phyloP scores from a whole-genome alignment of 495 filamentous ascomycete genomes.

The Penicillium bialowiezense region DNA sequence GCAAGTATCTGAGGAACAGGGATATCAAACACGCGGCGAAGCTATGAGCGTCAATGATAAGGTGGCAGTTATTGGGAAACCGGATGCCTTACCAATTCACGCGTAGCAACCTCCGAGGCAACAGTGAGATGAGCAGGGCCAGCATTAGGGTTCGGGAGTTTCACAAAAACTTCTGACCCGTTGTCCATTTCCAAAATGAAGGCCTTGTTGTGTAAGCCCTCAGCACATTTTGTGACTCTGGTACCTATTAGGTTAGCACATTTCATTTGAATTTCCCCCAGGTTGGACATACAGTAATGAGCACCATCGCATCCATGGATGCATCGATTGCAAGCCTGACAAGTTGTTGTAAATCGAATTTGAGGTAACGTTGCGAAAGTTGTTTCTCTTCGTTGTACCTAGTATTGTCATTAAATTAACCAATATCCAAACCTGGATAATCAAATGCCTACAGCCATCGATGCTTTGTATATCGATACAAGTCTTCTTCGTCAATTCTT shows the following conservation, averaged over 20 bases:
- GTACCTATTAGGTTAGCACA: no score
- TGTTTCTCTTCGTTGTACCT: slow-evolving; percentile 35
- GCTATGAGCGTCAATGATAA: slow-evolving; percentile 16
- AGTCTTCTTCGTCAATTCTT: slow-evolving; percentile 22
- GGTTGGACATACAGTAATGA: slow-evolving; percentile 25
- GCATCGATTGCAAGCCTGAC: slow-evolving; percentile 29
- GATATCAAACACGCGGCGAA: slow-evolving; percentile 31
- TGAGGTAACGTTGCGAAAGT: slow-evolving; percentile 34
- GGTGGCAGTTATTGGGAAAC: no score
- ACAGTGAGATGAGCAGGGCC: slow-evolving; percentile 23
- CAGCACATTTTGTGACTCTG: no score
- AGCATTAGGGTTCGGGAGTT: slow-evolving; percentile 34
- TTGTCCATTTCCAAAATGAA: slow-evolving; percentile 41
- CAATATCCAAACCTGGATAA: not conserved
- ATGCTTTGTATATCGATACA: slow-evolving; percentile 34
- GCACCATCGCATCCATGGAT: slow-evolving; percentile 25
- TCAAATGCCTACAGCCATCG: slow-evolving; percentile 34
- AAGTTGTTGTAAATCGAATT: slow-evolving; percentile 35
- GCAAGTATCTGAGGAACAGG: slow-evolving; percentile 32
- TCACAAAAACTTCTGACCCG: slow-evolving; percentile 34
- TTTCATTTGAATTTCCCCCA: no score
- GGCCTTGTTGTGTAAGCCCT: slow-evolving; percentile 16
- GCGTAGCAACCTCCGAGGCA: slow-evolving; percentile 37
- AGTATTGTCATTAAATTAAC: slow-evolving; percentile 10
- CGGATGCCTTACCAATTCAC: no score